Evolutionary conservation across 2,329 filamentous ascomycete species (phyloP), one percentile per base, ranked within the genome.

Genomic region (Monosporascus sp.): DNA sequence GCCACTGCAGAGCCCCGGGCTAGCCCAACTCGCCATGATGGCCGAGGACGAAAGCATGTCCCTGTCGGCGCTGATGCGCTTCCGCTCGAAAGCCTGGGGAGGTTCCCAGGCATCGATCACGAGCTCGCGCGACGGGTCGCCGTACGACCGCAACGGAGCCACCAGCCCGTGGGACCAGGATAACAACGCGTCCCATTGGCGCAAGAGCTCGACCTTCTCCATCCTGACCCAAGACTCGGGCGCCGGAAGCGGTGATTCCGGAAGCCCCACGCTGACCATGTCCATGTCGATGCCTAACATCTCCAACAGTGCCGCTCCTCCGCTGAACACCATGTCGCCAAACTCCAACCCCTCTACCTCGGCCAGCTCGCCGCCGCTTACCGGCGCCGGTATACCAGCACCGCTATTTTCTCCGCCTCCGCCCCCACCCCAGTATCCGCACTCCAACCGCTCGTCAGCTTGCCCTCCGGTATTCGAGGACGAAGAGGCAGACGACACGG

Each of bases 11-110:
- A 90, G 86, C 59, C 88, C 90, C 0, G 88, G 88, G 0, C 75
- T 96, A 24, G 87, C 88, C 1, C 88, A 96, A 66, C 74, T 96
- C 24, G 87, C 89, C 1, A 81, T 78, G 77, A 79, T 74, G 79
- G 76, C 76, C 3, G 83, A 83, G 47, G 84, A 90, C 51, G 78
- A 81, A 50, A 85, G 90, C 54, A 88, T 94, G 81, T 87, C 81
- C 24, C 72, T 95, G 7, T 85, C 85, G 47, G 81, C 87, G 1
- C 74, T 96, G 17, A 76, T 90, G 70, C 86, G 84, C 56, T 70
- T 95, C 42, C 82, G 91, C 3, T 85, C 82, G 11, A 85, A 82
- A 48, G 86, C 90, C 0, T 96, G 89, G 82, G 90, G 90, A 24
- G 88, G 88, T 5, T 94, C 89, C 53, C 88, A 90, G 62, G 84